Base-by-base conservation (phyloP, 345 rosid species). In the Reutealis trisperma region DNA sequence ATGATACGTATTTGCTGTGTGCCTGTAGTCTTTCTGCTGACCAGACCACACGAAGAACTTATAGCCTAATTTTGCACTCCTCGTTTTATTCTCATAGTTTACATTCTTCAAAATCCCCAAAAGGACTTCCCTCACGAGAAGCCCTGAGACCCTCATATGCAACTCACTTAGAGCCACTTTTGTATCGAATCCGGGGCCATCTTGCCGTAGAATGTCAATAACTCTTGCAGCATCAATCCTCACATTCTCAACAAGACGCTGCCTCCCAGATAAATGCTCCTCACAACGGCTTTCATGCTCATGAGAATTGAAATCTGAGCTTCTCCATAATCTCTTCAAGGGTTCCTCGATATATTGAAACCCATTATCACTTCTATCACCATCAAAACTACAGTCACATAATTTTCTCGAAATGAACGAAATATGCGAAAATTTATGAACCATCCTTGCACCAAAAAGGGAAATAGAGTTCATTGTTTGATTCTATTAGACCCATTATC, bases 71-170 rank as follows among this genome's bases (percentile, higher is more conserved):
- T 85, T 88, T 8, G 92, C 97, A 75, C 87, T 88, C 84, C 88
- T 84, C 22, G 77, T 71, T 83, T 88, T 91, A 74, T 87, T 87
- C 42, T 81, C 86, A 75, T 65, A 41, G 70, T 78, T 71, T 67
- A 85, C 59, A 67, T 70, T 89, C 73, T 86, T 89, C 86, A 92
- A 84, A 82, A 93, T 83, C 73, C 91, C 89, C 64, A 77, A 76
- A 71, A 95, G 93, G 76, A 95, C 99, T 77, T 90, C 88, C 77
- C 98, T 86, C 62, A 90, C 98, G 22, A 95, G 90, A 78, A 89
- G 85, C 32, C 91, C 90, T 5, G 98, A 93, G 41, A 95, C 88
- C 83, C 89, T 88, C 49, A 95, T 42, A 70, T 77, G 77, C 75
- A 89, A 80, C 75, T 87, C 91, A 79, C 76, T 89, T 62, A 59